These are phyloP conservation scores for Chrysanthemum seticuspe DNA, from an alignment of 129 eudicot species.

Conservation along the genomic window DNA sequence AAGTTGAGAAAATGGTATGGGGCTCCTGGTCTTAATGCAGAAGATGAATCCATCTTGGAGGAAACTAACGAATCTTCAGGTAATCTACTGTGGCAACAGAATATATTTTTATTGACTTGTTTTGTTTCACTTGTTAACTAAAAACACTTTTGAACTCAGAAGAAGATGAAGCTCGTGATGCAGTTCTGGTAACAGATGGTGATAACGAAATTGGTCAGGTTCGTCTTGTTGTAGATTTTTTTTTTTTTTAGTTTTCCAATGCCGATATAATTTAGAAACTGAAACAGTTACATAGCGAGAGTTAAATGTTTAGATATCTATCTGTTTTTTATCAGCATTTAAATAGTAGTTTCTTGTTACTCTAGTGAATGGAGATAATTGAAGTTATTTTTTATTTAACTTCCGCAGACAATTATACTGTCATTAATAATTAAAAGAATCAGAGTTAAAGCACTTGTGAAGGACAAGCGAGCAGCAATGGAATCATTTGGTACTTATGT, in stretches of 20 bases:
- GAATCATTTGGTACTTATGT: constrained; percentile 96
- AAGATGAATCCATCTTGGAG: constrained; percentile 50
- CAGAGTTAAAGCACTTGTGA: constrained; percentile 90
- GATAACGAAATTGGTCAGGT: constrained; percentile 98
- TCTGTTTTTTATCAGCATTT: background rate
- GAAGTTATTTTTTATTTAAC: constrained; percentile 14
- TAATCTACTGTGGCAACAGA: constrained; percentile 19
- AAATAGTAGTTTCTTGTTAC: background rate
- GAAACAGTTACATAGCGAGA: too few relatives aligned
- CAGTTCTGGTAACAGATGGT: constrained; percentile 88
- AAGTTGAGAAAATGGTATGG: constrained; percentile 98
- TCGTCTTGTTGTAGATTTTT: constrained; percentile 3
- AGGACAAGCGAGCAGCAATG: constrained; percentile 81
- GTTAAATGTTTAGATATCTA: too few relatives aligned
- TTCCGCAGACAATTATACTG: constrained; percentile 74
- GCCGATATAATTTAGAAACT: too few relatives aligned
- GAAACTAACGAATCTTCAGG: constrained; percentile 60
- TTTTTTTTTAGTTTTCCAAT: background rate
- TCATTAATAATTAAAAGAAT: constrained; percentile 74
- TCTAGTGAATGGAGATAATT: constrained; percentile 1
- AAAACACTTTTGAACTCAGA: constrained; percentile 44
- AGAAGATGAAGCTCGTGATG: constrained; percentile 78
- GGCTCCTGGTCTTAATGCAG: constrained; percentile 69
- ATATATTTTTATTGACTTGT: background rate
- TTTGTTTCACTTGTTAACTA: constrained; percentile 21